Evolutionary conservation across 192 early-diverging fungal species (phyloP).

Genomic region (Coemansia sp.): DNA sequence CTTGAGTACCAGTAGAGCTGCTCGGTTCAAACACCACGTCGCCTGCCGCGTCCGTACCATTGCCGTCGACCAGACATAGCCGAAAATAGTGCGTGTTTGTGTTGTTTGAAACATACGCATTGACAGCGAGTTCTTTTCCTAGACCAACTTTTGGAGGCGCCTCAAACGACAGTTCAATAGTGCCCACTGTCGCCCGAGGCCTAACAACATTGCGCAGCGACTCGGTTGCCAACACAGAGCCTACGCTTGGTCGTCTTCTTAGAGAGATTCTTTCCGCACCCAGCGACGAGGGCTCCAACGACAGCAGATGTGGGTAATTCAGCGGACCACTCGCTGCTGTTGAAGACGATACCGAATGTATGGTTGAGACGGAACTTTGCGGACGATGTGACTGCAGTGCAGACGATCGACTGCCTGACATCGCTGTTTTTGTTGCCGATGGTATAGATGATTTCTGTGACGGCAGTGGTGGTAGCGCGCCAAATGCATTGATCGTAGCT

Average conservation of each 20-base stretch:
- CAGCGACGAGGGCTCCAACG: background rate
- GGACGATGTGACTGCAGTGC: constrained; percentile 1
- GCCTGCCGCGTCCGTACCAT: background rate
- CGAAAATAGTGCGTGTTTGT: constrained; percentile 27
- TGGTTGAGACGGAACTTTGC: constrained; percentile 22
- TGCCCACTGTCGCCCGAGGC: constrained; percentile 7
- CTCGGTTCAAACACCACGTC: background rate
- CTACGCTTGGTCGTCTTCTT: constrained; percentile 8
- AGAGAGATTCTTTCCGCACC: constrained; percentile 4
- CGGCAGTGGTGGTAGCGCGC: constrained; percentile 6
- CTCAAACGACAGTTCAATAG: constrained; percentile 37
- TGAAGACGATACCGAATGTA: constrained; percentile 9
- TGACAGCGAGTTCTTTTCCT: constrained; percentile 33
- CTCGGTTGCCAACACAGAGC: background rate
- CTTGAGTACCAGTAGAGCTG: background rate
- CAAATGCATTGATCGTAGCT: constrained; percentile 25
- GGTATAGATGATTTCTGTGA: background rate
- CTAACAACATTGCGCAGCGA: background rate
- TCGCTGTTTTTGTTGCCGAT: background rate
- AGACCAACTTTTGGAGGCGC: constrained; percentile 33
- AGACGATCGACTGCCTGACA: background rate
- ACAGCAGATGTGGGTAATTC: no score
- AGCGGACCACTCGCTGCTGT: no score
- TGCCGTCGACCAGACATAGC: constrained; percentile 21
- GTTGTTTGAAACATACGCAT: constrained; percentile 38